A percentile compares a stretch with the other conserved stretches of the same genome.
phyloP scores from a whole-genome alignment of 352 stramenopile genomes.

The Phytophthora sp. region DNA sequence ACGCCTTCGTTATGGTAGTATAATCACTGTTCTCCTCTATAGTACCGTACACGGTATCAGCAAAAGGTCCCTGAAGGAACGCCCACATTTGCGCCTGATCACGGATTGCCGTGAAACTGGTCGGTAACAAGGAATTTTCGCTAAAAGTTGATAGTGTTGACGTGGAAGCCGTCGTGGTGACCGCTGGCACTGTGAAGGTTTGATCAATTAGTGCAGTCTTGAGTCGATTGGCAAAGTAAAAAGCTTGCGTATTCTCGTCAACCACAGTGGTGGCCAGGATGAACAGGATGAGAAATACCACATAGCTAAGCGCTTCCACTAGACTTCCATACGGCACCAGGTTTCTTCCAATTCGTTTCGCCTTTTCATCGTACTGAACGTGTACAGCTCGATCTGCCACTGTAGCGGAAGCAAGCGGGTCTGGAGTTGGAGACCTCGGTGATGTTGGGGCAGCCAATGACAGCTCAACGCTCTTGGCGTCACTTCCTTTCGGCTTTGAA shows the following conservation, averaged over 20 bases:
- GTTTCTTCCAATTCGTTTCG: constrained; percentile 44
- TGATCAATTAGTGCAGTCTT: constrained; percentile 52
- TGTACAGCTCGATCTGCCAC: constrained; percentile 8
- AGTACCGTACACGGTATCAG: constrained; percentile 56
- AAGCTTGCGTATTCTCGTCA: constrained; percentile 51
- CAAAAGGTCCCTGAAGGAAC: constrained; percentile 68
- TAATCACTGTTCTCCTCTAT: constrained; percentile 19
- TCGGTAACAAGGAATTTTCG: constrained; percentile 28
- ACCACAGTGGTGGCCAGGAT: constrained; percentile 58
- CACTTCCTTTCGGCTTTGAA: constrained; percentile 23
- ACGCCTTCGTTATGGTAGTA: constrained; percentile 2
- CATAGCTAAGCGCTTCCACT: constrained; percentile 52
- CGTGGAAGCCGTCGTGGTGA: constrained; percentile 16
- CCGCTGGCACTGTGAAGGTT: constrained; percentile 45
- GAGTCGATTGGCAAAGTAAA: constrained; percentile 73
- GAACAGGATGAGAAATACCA: constrained; percentile 64
- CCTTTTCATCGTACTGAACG: constrained; percentile 42
- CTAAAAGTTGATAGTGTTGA: constrained; percentile 14
- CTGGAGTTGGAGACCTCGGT: constrained; percentile 6
- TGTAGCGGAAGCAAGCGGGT: constrained; percentile 6
- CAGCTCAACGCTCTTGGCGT: constrained; percentile 41
- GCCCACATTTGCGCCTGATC: constrained; percentile 65
- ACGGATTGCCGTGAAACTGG: constrained; percentile 60
- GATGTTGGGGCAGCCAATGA: constrained; percentile 28
- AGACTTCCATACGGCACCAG: constrained; percentile 63